phyloP scores from a whole-genome alignment of 2,329 filamentous ascomycete species.

The Penicillium carneum region DNA sequence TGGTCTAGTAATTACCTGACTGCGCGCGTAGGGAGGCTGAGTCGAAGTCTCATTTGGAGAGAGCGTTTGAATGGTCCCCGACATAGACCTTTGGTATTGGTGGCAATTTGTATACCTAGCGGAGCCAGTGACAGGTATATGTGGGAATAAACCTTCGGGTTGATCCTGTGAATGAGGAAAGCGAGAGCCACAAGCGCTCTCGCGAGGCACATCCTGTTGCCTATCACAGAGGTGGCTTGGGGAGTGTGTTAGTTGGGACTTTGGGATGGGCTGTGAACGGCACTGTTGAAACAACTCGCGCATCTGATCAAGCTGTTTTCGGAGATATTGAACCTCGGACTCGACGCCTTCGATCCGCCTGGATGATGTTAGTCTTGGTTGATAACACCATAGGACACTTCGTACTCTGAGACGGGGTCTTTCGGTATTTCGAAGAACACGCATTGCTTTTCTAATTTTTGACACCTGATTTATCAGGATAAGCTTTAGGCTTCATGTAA shows the following conservation, averaged over 20 bases:
- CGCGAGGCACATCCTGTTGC: conserved; percentile 4
- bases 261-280: conserved; percentile 3
- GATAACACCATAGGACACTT: background rate
- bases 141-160: background rate
- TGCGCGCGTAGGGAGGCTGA: conserved; percentile 13
- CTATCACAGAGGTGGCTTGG: conserved; percentile 12
- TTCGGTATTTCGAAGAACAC: conserved; percentile 48
- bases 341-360: conserved; percentile 47
- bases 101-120: conserved; percentile 10
- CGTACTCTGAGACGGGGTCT: conserved; percentile 42
- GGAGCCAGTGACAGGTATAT: conserved; percentile 1
- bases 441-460: conserved; percentile 46
- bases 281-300: conserved; percentile 28
- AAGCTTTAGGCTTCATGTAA: background rate
- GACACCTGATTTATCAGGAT: conserved; percentile 34
- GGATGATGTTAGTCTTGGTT: conserved; percentile 1
- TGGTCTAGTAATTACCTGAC: conserved; percentile 14
- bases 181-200: conserved; percentile 19
- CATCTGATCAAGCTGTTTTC: conserved; percentile 41
- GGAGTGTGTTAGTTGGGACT: conserved; percentile 13
- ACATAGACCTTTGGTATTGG: conserved; percentile 16
- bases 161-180: conserved; percentile 1
- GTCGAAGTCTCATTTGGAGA: conserved; percentile 21
- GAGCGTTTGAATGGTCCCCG: conserved; percentile 5
- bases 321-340: conserved; percentile 41